Base-by-base conservation (phyloP, 192 early-diverging fungal genomes). In the Umbelopsis vinacea region DNA sequence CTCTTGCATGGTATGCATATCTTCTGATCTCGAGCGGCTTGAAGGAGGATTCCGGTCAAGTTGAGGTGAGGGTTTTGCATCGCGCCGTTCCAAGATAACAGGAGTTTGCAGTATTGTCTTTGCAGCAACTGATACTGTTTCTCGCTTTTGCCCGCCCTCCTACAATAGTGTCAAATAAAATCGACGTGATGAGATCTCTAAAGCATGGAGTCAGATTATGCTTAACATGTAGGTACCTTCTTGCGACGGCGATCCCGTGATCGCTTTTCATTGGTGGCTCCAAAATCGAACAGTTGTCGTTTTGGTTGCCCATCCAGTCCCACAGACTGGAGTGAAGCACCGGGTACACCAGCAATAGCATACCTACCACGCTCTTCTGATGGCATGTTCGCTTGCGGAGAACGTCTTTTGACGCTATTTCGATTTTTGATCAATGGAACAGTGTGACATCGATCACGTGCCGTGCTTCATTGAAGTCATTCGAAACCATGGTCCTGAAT, bases 61-160 rank as follows among this genome's bases (percentile, higher is more conserved):
- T 38, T 53, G 69, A 23, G 24, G 47, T 8, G 40, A 23, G 0
- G 21, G 22, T 68, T 70, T 53, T 53, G 23, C 46, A 33, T 45
- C 68, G 45, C 68, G 74, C 60, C 75, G 52, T 68, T 76, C 75
- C 0, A 76, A n/a, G 15, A 76, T 76, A 15, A 76, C 70, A 14
- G 75, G 75, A 11, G 68, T 67, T 29, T 74, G 73, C 19, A 74
- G n/a, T 35, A 63, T 63, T 0, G 57, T 10, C 26, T 26, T 22
- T n/a, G 57, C 35, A 63, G 29, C 33, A 19, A 2, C 33, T 35
- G 26, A 26, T 14, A 17, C 57, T 17, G 29, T 14, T 14, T 63
- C 57, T 37, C 57, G 33, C 33, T 63, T 63, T 19, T 5, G 29
- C 29, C 57, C 57, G 17, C 29, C 33, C 0, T 63, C 57, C 57